Percentiles rank a stretch among this genome's conserved stretches.
phyloP scores from a whole-genome alignment of 2,329 filamentous ascomycete genomes.

The Pestalotiopsis sp. region DNA sequence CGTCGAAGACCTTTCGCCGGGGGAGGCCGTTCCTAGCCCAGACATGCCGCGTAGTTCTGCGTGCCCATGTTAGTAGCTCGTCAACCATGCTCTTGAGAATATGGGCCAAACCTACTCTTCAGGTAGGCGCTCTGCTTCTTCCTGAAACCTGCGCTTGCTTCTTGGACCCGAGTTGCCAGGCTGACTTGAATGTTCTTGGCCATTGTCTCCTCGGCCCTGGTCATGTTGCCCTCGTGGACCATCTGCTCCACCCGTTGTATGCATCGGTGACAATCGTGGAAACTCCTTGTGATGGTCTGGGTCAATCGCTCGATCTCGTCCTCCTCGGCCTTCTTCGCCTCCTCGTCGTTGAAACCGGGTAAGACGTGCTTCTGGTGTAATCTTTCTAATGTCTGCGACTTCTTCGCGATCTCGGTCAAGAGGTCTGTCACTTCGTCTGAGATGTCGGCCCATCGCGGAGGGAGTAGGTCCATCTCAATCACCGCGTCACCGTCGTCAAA shows the following conservation, averaged over 20 bases:
- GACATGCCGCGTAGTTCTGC: conserved; percentile 75
- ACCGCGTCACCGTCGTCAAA: conserved; percentile 92
- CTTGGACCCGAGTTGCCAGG: conserved; percentile 83
- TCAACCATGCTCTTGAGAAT: background rate
- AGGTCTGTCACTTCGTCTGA: conserved; percentile 90
- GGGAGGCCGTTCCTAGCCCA: conserved; percentile 54
- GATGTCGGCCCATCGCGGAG: conserved; percentile 92
- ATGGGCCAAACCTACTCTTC: conserved; percentile 68
- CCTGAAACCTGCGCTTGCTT: conserved; percentile 86
- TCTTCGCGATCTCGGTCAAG: conserved; percentile 76
- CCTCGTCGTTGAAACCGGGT: conserved; percentile 95
- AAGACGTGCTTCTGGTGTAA: conserved; percentile 97
- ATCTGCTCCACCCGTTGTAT: conserved; percentile 88
- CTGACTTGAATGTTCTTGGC: conserved; percentile 94
- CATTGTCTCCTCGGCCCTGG: conserved; percentile 88
- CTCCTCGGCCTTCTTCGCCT: conserved; percentile 84
- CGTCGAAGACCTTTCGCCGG: conserved; percentile 55
- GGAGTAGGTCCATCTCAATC: conserved; percentile 97
- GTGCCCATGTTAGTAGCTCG: background rate
- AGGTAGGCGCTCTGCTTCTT: conserved; percentile 98
- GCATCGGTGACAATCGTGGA: conserved; percentile 86
- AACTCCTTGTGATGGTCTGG: conserved; percentile 83
- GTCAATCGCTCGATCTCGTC: conserved; percentile 87
- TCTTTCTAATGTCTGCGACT: conserved; percentile 84
- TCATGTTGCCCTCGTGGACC: conserved; percentile 79